phyloP scores from a whole-genome alignment of 305 asterid species.

The Rubia peregrina region DNA sequence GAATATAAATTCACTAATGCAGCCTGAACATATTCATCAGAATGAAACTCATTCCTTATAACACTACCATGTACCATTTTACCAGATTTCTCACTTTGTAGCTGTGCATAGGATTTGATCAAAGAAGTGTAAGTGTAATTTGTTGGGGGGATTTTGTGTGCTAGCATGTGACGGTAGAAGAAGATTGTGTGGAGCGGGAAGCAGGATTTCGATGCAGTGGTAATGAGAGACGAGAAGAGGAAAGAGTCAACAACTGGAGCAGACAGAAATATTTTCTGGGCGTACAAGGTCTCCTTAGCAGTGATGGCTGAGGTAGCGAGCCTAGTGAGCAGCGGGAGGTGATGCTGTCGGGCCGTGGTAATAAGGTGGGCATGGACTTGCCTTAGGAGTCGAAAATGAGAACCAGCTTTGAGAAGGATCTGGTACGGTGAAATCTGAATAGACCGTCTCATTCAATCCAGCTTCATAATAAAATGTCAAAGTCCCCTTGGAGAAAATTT shows the following conservation, averaged over 20 bases:
- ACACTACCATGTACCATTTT: slow-evolving; percentile 19
- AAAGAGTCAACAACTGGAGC: slow-evolving; percentile 17
- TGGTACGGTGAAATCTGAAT: slow-evolving; percentile 4
- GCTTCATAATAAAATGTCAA: background rate
- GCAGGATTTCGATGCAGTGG: slow-evolving; percentile 13
- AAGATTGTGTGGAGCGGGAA: slow-evolving; percentile 13
- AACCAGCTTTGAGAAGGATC: slow-evolving; percentile 18
- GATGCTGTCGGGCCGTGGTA: slow-evolving; percentile 6
- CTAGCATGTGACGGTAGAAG: slow-evolving; percentile 19
- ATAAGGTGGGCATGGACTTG: slow-evolving; percentile 20
- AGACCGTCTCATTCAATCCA: slow-evolving; percentile 1
- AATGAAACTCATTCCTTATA: slow-evolving; percentile 20
- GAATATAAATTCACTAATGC: slow-evolving; percentile 28
- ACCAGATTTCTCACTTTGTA: background rate
- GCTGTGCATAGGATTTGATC: slow-evolving; percentile 16
- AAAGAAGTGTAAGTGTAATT: slow-evolving; percentile 18
- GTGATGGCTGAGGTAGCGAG: slow-evolving; percentile 21
- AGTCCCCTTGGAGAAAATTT: background rate
- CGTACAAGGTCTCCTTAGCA: slow-evolving; percentile 14
- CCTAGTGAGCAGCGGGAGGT: slow-evolving; percentile 23
- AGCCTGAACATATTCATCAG: slow-evolving; percentile 26
- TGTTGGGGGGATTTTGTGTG: slow-evolving; percentile 13
- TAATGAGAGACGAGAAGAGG: slow-evolving; percentile 21
- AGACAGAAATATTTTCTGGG: slow-evolving; percentile 14
- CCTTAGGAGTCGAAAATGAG: slow-evolving; percentile 12